Conservation (phyloP, 2,329 filamentous ascomycete species). For the Fragosphaeria purpurea region DNA sequence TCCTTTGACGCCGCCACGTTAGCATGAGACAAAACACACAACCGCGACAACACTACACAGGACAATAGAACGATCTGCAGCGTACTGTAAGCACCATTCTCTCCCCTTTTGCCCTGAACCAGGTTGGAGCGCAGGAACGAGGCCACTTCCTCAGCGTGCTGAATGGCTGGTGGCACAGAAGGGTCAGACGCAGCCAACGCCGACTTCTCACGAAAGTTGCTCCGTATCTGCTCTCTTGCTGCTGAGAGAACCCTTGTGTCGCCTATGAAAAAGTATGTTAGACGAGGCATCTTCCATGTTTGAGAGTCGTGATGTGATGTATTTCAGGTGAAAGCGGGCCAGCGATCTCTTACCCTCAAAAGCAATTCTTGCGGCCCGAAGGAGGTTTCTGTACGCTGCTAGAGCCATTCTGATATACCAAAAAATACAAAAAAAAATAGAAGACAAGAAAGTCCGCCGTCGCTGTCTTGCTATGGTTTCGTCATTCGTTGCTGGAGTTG, state of each 20-base stretch:
- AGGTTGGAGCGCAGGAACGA: slow-evolving; percentile 72
- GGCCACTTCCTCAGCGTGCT: slow-evolving; percentile 75
- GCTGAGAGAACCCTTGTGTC: slow-evolving; percentile 49
- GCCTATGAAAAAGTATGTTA: slow-evolving; percentile 2
- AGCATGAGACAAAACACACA: too few species aligned
- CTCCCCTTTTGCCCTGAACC: slow-evolving; percentile 62
- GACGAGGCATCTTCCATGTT: too few species aligned
- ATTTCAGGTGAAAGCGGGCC: too few species aligned
- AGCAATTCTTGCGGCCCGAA: slow-evolving; percentile 71
- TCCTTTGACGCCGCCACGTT: slow-evolving; percentile 39
- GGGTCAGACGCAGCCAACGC: slow-evolving; percentile 46
- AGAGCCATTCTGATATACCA: slow-evolving; percentile 45
- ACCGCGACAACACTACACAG: neutral
- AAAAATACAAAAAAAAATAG: too few species aligned
- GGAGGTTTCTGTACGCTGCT: slow-evolving; percentile 67
- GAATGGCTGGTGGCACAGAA: slow-evolving; percentile 53
- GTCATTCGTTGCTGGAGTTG: too few species aligned
- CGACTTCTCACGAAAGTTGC: slow-evolving; percentile 61
- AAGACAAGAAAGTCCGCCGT: too few species aligned
- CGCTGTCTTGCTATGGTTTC: too few species aligned
- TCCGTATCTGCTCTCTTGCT: slow-evolving; percentile 62
- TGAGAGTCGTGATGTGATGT: too few species aligned
- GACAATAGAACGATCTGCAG: slow-evolving; percentile 9
- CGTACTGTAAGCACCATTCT: slow-evolving; percentile 50
- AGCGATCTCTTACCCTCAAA: slow-evolving; percentile 57